Conservation (phyloP, 352 stramenopile species). For the Pythium dissimile region DNA sequence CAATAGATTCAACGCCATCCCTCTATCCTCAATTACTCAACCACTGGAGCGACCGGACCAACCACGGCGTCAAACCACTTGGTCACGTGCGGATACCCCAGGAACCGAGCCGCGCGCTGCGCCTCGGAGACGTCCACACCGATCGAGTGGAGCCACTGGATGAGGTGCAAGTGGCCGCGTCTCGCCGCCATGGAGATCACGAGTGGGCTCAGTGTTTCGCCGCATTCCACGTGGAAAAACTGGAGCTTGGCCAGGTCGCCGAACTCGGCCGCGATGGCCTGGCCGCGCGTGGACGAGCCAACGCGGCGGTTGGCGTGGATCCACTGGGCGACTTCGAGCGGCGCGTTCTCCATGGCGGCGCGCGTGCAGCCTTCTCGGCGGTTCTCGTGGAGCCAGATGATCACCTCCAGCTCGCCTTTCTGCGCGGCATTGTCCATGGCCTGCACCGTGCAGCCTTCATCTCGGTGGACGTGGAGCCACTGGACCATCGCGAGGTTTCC, state of each 20-base stretch:
- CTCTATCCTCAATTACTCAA: not conserved
- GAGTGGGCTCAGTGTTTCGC: slow-evolving; percentile 16
- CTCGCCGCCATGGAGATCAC: slow-evolving; percentile 13
- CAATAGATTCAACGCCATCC: slow-evolving; percentile 2
- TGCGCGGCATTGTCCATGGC: slow-evolving; percentile 28
- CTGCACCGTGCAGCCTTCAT: slow-evolving; percentile 25
- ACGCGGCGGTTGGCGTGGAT: slow-evolving; percentile 22
- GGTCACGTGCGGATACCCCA: slow-evolving; percentile 20
- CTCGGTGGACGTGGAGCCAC: slow-evolving; percentile 28
- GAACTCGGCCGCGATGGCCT: slow-evolving; percentile 17
- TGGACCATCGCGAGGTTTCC: slow-evolving; percentile 21
- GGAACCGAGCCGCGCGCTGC: slow-evolving; percentile 9
- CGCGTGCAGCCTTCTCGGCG: slow-evolving; percentile 26
- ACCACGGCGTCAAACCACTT: slow-evolving; percentile 19
- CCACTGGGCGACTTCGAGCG: slow-evolving; percentile 26
- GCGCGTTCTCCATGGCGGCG: slow-evolving; percentile 23
- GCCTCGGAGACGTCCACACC: slow-evolving; percentile 23
- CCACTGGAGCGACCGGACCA: not conserved
- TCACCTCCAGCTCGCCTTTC: slow-evolving; percentile 22
- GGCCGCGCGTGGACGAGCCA: slow-evolving; percentile 17
- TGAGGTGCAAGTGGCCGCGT: slow-evolving; percentile 25
- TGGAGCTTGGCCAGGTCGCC: slow-evolving; percentile 27
- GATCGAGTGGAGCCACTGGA: slow-evolving; percentile 32
- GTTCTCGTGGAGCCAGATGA: slow-evolving; percentile 28
- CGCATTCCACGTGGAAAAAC: slow-evolving; percentile 23